Percentiles rank a stretch among this genome's conserved stretches.
phyloP scores from a whole-genome alignment of 208 protist species.

The Wallacemonas sp. region DNA sequence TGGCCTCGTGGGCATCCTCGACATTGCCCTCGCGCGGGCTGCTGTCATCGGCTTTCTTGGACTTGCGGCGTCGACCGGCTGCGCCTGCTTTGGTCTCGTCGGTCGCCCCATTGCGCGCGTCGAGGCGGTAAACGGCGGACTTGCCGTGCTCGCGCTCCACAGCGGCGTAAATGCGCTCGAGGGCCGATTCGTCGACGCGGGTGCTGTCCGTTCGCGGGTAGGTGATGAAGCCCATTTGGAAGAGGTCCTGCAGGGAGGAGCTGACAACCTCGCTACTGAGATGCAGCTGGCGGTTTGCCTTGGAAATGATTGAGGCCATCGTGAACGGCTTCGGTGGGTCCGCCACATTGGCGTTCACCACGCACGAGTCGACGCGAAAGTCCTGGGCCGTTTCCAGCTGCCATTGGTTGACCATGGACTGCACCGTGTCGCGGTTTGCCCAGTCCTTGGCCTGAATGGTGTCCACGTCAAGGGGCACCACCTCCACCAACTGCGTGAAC shows the following conservation, averaged over 20 bases:
- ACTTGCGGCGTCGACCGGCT: slow-evolving; percentile 50
- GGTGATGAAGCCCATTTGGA: slow-evolving; percentile 89
- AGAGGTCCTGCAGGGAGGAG: slow-evolving; percentile 82
- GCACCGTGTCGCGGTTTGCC: slow-evolving; percentile 28
- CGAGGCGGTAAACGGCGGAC: slow-evolving; percentile 86
- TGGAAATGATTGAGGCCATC: slow-evolving; percentile 87
- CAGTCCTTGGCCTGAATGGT: slow-evolving; percentile 24
- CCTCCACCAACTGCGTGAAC: slow-evolving; percentile 61
- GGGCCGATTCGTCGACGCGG: slow-evolving; percentile 89
- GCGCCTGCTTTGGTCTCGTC: slow-evolving; percentile 86
- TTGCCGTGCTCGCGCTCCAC: slow-evolving; percentile 98
- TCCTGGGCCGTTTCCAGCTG: slow-evolving; percentile 14
- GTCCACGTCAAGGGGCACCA: slow-evolving; percentile 13
- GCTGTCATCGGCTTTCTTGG: not conserved
- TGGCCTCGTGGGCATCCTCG: slow-evolving; percentile 91
- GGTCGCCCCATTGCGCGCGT: slow-evolving; percentile 50
- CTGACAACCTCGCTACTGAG: slow-evolving; percentile 77
- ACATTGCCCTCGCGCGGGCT: slow-evolving; percentile 49
- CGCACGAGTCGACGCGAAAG: slow-evolving; percentile 30
- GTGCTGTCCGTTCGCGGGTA: slow-evolving; percentile 90
- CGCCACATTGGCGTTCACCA: slow-evolving; percentile 30
- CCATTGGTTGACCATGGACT: slow-evolving; percentile 27
- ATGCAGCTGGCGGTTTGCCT: slow-evolving; percentile 81
- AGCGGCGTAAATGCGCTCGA: slow-evolving; percentile 98
- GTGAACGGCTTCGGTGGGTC: slow-evolving; percentile 80